phyloP scores from a whole-genome alignment of 176 grass and related monocot species.

The Phoenix roebelenii region DNA sequence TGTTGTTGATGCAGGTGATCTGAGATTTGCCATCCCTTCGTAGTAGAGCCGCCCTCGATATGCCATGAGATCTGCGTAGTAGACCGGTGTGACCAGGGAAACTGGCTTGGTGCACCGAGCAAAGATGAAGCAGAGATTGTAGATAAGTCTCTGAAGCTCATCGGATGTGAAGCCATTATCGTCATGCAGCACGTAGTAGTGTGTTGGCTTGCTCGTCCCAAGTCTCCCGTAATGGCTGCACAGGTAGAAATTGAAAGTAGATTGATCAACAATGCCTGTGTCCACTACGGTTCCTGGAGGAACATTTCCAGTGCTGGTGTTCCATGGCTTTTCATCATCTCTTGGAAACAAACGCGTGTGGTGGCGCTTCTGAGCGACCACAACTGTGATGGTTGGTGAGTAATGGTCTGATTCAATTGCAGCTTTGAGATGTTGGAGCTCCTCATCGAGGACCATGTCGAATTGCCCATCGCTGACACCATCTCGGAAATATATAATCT shows the following conservation, averaged over 20 bases:
- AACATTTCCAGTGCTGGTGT: conserved; percentile 14
- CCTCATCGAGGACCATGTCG: conserved; percentile 36
- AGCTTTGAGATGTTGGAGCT: conserved; percentile 27
- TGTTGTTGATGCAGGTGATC: neutral
- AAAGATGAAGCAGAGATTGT: conserved; percentile 46
- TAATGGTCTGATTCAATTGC: conserved; percentile 20
- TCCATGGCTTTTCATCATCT: neutral
- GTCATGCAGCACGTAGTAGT: conserved; percentile 43
- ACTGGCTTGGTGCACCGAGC: conserved; percentile 55
- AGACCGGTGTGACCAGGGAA: conserved; percentile 42
- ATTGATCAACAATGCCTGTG: conserved; percentile 32
- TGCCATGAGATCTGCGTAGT: conserved; percentile 47
- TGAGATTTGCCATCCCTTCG: conserved; percentile 17
- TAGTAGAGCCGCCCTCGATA: conserved; percentile 52
- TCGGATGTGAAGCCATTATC: conserved; percentile 27
- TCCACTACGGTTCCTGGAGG: conserved; percentile 55
- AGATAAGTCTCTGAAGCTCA: conserved; percentile 50
- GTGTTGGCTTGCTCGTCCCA: conserved; percentile 49
- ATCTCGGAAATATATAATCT: conserved; percentile 58
- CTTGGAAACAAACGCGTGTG: conserved; percentile 45
- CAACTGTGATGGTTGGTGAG: conserved; percentile 41
- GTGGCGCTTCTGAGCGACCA: conserved; percentile 55
- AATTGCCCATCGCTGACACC: conserved; percentile 57
- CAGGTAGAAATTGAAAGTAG: conserved; percentile 43
- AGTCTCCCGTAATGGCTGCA: conserved; percentile 48